phyloP scores from a whole-genome alignment of 1,139 yeast species.

The Pichia cactophila region DNA sequence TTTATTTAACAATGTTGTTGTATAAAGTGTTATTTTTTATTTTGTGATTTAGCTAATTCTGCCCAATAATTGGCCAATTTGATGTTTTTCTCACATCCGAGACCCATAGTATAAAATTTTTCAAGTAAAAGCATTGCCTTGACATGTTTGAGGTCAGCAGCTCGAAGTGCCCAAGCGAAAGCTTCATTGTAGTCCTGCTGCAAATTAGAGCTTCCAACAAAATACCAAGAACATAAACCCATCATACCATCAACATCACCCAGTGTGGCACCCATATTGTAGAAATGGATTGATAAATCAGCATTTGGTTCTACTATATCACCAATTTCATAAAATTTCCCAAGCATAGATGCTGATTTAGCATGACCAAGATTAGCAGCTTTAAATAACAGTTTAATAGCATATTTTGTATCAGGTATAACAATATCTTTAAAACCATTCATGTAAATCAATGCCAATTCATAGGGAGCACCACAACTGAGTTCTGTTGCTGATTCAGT shows the following conservation, averaged over 20 bases:
- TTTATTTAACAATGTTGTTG: conserved; percentile 45
- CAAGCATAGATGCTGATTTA: conserved; percentile 73
- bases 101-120: conserved; percentile 77
- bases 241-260: conserved; percentile 90
- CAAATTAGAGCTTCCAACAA: conserved; percentile 78
- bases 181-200: conserved; percentile 80
- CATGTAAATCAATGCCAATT: conserved; percentile 77
- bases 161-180: conserved; percentile 87
- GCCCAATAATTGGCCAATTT: conserved; percentile 69
- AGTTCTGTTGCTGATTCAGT: conserved; percentile 76
- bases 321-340: conserved; percentile 81
- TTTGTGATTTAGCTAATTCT: conserved; percentile 20
- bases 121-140: conserved; percentile 88
- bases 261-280: conserved; percentile 81
- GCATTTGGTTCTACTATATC: conserved; percentile 72
- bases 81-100: conserved; percentile 64
- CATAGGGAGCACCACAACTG: conserved; percentile 89
- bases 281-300: conserved; percentile 82
- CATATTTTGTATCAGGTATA: conserved; percentile 75
- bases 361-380: conserved; percentile 86
- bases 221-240: conserved; percentile 94
- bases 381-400: conserved; percentile 77
- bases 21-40: conserved; percentile 4
- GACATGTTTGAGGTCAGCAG: conserved; percentile 57
- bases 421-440: conserved; percentile 82